Base-by-base conservation (phyloP, 768 basidiomycete genomes). In the Candolleomyces aberdarensis region DNA sequence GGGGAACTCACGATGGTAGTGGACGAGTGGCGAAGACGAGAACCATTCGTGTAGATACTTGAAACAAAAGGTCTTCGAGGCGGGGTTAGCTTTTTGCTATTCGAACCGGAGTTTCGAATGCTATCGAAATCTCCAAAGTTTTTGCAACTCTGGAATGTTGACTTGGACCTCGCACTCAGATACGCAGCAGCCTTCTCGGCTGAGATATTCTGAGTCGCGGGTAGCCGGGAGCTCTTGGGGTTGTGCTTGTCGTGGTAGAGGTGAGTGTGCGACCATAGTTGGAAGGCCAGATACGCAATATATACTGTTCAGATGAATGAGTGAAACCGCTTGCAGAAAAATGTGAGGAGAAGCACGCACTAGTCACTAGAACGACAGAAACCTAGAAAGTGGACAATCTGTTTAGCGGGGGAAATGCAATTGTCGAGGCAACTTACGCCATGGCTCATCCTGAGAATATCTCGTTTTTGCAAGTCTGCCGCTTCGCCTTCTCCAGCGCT, bases 241-340 rank as follows among this genome's bases (percentile, higher is more conserved):
- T 74, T 76, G 62, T 77, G 73, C 13, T 70, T 62, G 57, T 86
- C 83, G 60, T 73, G 74, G 64, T 91, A 94, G 15, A 94, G 78
- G 64, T 85, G 76, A 4, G 86, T 83, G 70, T 94, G 92, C 0
- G 91, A 92, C 76, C 80, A 89, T 3, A 92, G 76, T 70, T 93
- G 92, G 74, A 94, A 94, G 62, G 89, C 71, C 17, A 94, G 80
- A 66, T 91, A 92, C 19, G 76, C 74, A 17, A 71, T 69, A 66
- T 95, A 94, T 62, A 92, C 90, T 92, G 54, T 8, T 61, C 11
- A 19, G 29, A 59, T 26, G 2, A 15, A 48, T 60, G 39, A 39
- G 63, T 57, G 54, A 41, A 14, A 57, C n/a, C 47, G 36, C 36
- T 26, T 6, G 31, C 48, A 20, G 44, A 47, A 13, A 40, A 19